Evolutionary conservation across 1,139 yeast species (phyloP), one percentile per base, ranked within the genome.

Genomic region (Suhomyces maxii): DNA sequence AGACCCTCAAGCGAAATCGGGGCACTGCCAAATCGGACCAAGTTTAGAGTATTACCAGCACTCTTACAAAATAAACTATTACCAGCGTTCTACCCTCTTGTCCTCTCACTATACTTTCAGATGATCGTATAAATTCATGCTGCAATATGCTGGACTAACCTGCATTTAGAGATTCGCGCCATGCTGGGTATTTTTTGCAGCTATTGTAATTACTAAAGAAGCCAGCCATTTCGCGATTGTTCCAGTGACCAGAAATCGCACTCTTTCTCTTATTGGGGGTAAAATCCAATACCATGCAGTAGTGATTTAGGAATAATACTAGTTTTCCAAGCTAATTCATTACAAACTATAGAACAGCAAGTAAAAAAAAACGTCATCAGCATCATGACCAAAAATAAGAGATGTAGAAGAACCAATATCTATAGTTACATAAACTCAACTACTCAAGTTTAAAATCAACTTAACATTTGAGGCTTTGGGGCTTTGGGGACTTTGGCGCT

Each of bases 201-300:
- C 47, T 37, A 44, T 44, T 40, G 42, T 40, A 10, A 8, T 11
- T 28, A 28, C 31, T 11, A 2, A 11, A 7, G 6, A 12, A 44
- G 43, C 47, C 47, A 44, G 47, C 47, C 44, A 37, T 44, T 40
- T 36, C 37, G 23, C n/a, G 18, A 37, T n/a, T 14, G 40, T 39
- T 39, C 36, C 26, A 33, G 31, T 36, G 46, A 43, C 46, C 39
- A 43, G 34, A 6, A 26, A 23, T 26, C 40, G 42, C 42, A 26
- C 30, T 28, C 37, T 10, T 34, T 32, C 26, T 42, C 46, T 30
- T 30, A 43, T 39, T 34, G 35, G 39, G 46, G 32, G 26, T 8
- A 14, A 25, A 18, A 5, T 7, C 35, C 31, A 13, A 12, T 13
- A 11, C 5, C 18, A 7, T 31, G 31, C 7, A 28, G 11, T 3